Evolutionary conservation across 129 eudicot genomes (phyloP), one percentile per base, ranked within the genome.

Genomic region (Smallanthus sonchifolius): DNA sequence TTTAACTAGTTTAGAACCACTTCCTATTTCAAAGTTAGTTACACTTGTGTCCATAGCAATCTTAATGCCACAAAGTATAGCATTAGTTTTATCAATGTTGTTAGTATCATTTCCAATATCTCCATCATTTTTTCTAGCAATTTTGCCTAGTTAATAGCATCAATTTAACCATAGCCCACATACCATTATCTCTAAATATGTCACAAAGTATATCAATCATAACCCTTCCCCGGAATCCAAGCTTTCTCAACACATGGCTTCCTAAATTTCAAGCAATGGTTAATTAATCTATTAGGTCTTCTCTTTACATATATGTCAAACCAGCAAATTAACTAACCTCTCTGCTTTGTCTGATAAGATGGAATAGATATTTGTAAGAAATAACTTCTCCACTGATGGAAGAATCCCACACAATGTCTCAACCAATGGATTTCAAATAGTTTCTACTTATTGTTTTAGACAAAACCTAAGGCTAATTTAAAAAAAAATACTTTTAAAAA

Each of bases 141-240:
- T 8, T 48, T 30, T 35, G 42, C 44, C 73, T n/a, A 30, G 45
- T 40, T 38, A n/a, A 52, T 43, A 66, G 28, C 80, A 66, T 52
- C 44, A 5, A 54, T 76, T 9, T 66, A 66, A 52, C 36, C 63
- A 64, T 28, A 64, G n/a, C 37, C 65, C 54, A 75, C 74, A 65
- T 51, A 54, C 30, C 34, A 47, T 60, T 19, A 39, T 75, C 57
- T 30, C 32, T 65, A 75, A 36, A 65, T n/a, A 6, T 63, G 63
- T 47, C 72, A 62, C 35, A 34, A 61, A 61, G 48, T 10, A 59
- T 30, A 13, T 30, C 32, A 59, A 30, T 60, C 20, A 28, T 34
- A 24, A 56, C 75, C 65, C 75, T 71, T 70, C 15, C 20, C 51
- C 51, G 1, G 51, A 45, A 45, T 45, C 51, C 51, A 19, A 15